Evolutionary conservation across 2,329 filamentous ascomycete species (phyloP).

Genomic region (Sphaerulina musiva): DNA sequence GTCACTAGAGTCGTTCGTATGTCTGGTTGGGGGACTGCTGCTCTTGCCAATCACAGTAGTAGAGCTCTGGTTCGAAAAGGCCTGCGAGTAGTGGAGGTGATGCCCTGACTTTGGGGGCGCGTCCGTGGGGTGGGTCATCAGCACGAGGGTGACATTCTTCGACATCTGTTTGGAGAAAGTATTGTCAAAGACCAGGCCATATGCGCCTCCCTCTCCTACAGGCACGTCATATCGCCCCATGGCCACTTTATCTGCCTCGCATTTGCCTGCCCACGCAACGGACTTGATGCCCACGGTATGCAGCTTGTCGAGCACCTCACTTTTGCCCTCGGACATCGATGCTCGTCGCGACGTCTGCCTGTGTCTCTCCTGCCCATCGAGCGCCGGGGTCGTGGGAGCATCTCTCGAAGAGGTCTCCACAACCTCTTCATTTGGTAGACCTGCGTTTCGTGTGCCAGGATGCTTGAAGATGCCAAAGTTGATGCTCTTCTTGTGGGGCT

Average conservation of each 20-base stretch:
- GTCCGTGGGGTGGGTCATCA: constrained; percentile 86
- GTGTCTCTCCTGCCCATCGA: constrained; percentile 34
- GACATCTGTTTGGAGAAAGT: constrained; percentile 94
- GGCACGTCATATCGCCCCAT: constrained; percentile 81
- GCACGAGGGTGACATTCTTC: constrained; percentile 89
- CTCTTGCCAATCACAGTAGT: constrained; percentile 32
- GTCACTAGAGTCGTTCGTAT: constrained; percentile 46
- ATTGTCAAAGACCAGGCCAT: constrained; percentile 95
- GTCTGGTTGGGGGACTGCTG: constrained; percentile 38
- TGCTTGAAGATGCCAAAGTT: constrained; percentile 99
- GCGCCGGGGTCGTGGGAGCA: constrained; percentile 29
- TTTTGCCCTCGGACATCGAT: constrained; percentile 42
- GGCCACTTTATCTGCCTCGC: constrained; percentile 90
- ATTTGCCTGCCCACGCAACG: constrained; percentile 81
- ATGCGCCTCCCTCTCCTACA: constrained; percentile 75
- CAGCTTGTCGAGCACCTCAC: constrained; percentile 61
- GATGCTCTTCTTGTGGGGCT: constrained; percentile 96
- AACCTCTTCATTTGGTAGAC: constrained; percentile 38
- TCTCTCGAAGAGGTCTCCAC: constrained; percentile 35
- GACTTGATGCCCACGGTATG: constrained; percentile 56
- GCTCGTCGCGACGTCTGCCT: constrained; percentile 39
- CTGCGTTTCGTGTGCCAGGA: constrained; percentile 63
- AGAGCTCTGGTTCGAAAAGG: constrained; percentile 44
- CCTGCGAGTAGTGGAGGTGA: constrained; percentile 56
- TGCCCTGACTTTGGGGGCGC: constrained; percentile 68